Evolutionary conservation across 2,329 filamentous ascomycete species (phyloP).

Genomic region (Trichoderma oligosporum): DNA sequence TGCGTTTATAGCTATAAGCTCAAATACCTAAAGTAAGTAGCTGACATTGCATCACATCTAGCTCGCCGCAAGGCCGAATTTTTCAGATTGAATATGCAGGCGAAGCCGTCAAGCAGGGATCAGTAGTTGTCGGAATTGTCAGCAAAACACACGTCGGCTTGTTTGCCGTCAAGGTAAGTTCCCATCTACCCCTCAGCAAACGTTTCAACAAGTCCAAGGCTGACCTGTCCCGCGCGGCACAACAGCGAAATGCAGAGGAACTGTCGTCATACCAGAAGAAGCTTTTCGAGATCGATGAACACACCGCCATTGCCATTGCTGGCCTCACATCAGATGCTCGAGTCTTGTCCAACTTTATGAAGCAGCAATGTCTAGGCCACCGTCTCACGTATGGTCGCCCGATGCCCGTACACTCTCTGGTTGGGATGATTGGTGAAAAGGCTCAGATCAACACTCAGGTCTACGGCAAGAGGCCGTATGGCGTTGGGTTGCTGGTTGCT

Average conservation of each 20-base stretch:
- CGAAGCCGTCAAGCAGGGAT: conserved; percentile 98
- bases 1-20: conserved; percentile 18
- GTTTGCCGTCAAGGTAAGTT: conserved; percentile 83
- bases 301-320: conserved; percentile 92
- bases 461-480: conserved; percentile 94
- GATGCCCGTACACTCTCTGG: conserved; percentile 84
- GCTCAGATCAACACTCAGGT: conserved; percentile 97
- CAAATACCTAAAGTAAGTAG: no score
- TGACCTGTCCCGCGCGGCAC: conserved; percentile 12
- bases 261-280: conserved; percentile 99
- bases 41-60: conserved; percentile 37
- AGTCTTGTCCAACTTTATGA: conserved; percentile 99
- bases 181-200: conserved; percentile 14
- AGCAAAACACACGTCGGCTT: conserved; percentile 98
- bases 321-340: conserved; percentile 96
- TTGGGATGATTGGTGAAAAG: conserved; percentile 89
- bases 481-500: conserved; percentile 86
- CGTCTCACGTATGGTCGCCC: conserved; percentile 94
- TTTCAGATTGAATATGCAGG: conserved; percentile 99
- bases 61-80: conserved; percentile 97
- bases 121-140: conserved; percentile 91
- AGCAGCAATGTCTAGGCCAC: conserved; percentile 94
- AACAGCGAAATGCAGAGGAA: conserved; percentile 94
- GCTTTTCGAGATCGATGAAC: conserved; percentile 92
- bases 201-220: not conserved